Evolutionary conservation across 1,284 basidiomycete species (phyloP).

Genomic region (Salmacisia buchloeana): DNA sequence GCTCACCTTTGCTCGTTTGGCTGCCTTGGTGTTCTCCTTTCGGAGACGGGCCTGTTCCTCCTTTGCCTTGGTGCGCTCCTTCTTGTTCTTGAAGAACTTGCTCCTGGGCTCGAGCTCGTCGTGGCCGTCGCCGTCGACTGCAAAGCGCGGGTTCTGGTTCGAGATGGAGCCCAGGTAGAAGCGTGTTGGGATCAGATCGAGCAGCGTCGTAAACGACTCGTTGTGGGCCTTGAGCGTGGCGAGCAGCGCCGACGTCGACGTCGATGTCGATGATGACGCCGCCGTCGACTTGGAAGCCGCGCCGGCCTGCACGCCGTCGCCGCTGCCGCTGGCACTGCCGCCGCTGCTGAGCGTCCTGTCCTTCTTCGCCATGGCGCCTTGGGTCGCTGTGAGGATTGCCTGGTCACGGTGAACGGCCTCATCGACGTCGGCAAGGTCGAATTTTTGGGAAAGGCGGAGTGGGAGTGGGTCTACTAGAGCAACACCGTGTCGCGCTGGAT

Average conservation of each 20-base stretch:
- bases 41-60: constrained; percentile 36
- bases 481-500: too few relatives aligned
- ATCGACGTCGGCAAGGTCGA: too few relatives aligned
- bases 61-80: constrained; percentile 37
- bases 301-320: constrained; percentile 9
- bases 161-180: constrained; percentile 31
- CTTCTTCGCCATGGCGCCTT: too few relatives aligned
- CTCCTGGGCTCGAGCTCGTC: constrained; percentile 17
- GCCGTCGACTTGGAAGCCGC: background rate
- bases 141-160: constrained; percentile 6
- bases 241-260: constrained; percentile 12
- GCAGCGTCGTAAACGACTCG: constrained; percentile 32
- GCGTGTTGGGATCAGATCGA: constrained; percentile 42
- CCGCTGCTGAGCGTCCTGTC: too few relatives aligned
- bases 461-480: too few relatives aligned
- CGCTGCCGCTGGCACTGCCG: too few relatives aligned
- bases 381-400: too few relatives aligned
- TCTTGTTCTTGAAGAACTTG: constrained; percentile 47
- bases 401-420: too few relatives aligned
- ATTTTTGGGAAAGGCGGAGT: too few relatives aligned
- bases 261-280: constrained; percentile 6
- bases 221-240: constrained; percentile 33
- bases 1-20: constrained; percentile 31
- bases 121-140: constrained; percentile 19
- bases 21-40: constrained; percentile 30